phyloP scores from a whole-genome alignment of 1,139 yeast genomes.

The Geotrichum aggregatum region DNA sequence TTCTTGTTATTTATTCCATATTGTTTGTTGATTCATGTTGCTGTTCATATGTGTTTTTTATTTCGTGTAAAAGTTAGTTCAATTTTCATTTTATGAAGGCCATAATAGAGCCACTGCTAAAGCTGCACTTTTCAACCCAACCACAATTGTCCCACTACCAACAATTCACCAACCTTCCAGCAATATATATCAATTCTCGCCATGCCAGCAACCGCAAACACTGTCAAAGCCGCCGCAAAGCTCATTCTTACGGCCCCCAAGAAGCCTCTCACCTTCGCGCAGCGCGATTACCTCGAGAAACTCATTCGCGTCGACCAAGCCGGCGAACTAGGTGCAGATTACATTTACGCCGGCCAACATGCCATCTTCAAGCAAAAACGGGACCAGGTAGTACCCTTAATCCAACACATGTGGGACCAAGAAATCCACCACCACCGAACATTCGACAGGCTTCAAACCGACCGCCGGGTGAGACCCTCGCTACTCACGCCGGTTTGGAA shows the following conservation, averaged over 20 bases:
- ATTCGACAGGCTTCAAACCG: conserved; percentile 70
- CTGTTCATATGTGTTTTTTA: conserved; percentile 3
- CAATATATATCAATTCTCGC: not conserved
- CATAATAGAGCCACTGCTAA: too few relatives aligned
- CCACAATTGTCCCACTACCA: not conserved
- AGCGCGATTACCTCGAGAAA: conserved; percentile 63
- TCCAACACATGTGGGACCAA: conserved; percentile 98
- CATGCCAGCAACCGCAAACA: conserved; percentile 8
- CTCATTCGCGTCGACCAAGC: conserved; percentile 93
- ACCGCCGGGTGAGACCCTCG: conserved; percentile 85
- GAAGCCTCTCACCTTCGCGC: conserved; percentile 26
- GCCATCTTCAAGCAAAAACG: conserved; percentile 62
- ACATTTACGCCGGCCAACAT: conserved; percentile 88
- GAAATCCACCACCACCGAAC: conserved; percentile 86
- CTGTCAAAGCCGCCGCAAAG: conserved; percentile 15
- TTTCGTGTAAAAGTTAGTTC: not conserved
- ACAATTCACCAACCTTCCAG: not conserved
- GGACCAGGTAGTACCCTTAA: conserved; percentile 58
- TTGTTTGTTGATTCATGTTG: not conserved
- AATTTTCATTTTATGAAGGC: not conserved
- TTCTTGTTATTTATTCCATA: not conserved
- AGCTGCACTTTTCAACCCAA: too few relatives aligned
- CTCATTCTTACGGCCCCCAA: conserved; percentile 18
- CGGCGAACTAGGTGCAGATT: conserved; percentile 97
- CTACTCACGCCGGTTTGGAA: conserved; percentile 90